Percentiles rank a stretch among this genome's conserved stretches.
These are phyloP conservation scores for Peronosclerospora sorghi DNA, from an alignment of 352 stramenopile species.

Conservation along the genomic window DNA sequence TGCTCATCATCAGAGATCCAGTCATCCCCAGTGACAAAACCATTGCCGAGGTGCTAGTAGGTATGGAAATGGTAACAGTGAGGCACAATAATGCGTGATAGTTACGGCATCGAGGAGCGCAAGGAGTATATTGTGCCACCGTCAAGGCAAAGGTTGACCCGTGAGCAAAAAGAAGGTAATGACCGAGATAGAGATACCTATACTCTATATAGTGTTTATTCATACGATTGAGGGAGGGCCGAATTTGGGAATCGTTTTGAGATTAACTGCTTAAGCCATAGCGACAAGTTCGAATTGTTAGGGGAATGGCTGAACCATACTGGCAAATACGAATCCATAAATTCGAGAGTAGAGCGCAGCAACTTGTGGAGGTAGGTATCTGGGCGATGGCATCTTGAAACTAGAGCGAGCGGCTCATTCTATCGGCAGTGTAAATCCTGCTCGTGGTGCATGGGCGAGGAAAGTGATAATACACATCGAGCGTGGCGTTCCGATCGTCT, in stretches of 20 bases:
- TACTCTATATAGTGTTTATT: not conserved
- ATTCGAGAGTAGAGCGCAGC: not conserved
- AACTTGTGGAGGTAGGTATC: constrained; percentile 3
- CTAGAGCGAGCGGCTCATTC: constrained; percentile 5
- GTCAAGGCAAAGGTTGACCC: constrained; percentile 23
- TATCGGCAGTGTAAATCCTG: not conserved
- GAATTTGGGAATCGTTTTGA: constrained; percentile 42
- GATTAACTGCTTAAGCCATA: not conserved
- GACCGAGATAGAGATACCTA: too few relatives aligned
- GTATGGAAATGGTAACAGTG: constrained; percentile 18
- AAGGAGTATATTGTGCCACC: constrained; percentile 34
- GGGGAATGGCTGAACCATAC: not conserved
- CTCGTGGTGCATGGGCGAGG: not conserved
- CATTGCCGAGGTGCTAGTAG: too few relatives aligned
- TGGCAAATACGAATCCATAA: constrained; percentile 8
- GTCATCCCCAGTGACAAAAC: constrained; percentile 15
- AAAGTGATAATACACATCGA: constrained; percentile 1
- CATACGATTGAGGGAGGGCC: constrained; percentile 71
- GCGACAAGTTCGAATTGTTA: constrained; percentile 5
- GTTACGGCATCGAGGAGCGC: constrained; percentile 18
- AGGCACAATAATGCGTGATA: constrained; percentile 8
- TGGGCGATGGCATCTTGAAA: not conserved
- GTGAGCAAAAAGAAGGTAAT: constrained; percentile 47
- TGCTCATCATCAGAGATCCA: constrained; percentile 19
- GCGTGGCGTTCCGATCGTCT: constrained; percentile 1